Evolutionary conservation across 495 filamentous ascomycete species (phyloP).

Genomic region (Penicillium maclennaniae): DNA sequence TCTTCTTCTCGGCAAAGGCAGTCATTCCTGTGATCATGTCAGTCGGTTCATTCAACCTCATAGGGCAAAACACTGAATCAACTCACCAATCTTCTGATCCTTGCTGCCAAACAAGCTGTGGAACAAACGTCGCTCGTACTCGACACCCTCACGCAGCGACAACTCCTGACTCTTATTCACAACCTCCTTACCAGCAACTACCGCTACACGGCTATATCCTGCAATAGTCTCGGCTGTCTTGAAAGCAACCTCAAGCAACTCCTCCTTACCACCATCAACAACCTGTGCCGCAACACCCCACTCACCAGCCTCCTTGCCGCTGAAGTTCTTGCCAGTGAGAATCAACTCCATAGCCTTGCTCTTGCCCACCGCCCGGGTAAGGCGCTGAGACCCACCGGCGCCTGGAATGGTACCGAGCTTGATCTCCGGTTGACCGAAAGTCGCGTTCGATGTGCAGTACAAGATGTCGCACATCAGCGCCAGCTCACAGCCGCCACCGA

Average conservation of each 20-base stretch:
- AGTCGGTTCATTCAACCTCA: conserved; percentile 6
- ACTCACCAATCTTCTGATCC: conserved; percentile 90
- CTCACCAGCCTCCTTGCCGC: conserved; percentile 72
- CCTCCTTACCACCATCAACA: conserved; percentile 72
- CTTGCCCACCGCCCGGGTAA: conserved; percentile 86
- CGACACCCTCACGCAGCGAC: conserved; percentile 79
- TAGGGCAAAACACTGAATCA: background rate
- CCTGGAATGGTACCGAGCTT: conserved; percentile 90
- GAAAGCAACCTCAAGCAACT: conserved; percentile 71
- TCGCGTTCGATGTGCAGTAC: conserved; percentile 78
- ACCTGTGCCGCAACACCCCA: conserved; percentile 87
- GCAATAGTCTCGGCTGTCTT: conserved; percentile 88
- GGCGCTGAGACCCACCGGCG: conserved; percentile 85
- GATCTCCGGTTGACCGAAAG: conserved; percentile 95
- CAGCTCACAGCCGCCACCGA: conserved; percentile 93
- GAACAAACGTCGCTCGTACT: conserved; percentile 90
- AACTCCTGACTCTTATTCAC: conserved; percentile 96
- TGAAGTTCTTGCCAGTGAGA: conserved; percentile 79
- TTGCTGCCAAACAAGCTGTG: conserved; percentile 86
- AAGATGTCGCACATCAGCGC: conserved; percentile 97
- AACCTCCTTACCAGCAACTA: conserved; percentile 93
- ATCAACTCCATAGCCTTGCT: conserved; percentile 90
- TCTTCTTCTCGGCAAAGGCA: conserved; percentile 92
- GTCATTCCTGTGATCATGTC: conserved; percentile 62
- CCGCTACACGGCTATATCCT: conserved; percentile 69